Base-by-base conservation (phyloP, 2,329 filamentous ascomycete genomes). In the Juglanconis sp. region DNA sequence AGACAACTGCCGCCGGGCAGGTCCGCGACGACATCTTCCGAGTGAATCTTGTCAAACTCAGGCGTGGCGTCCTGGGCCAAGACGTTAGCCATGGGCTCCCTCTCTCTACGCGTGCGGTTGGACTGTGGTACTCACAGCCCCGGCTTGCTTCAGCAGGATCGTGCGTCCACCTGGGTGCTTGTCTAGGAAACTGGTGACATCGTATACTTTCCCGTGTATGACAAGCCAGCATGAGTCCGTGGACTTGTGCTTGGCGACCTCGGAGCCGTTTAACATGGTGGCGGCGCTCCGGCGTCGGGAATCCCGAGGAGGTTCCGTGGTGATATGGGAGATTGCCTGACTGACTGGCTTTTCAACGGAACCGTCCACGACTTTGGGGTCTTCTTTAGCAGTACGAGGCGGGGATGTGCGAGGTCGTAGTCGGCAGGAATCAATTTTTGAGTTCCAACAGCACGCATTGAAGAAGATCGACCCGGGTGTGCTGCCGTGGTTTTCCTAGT, bases 171-270 rank as follows among this genome's bases (percentile, higher is more conserved):
- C 71, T 2, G 72, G 71, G 42, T 73, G 72, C 32, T 67, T 59
- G 35, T 66, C 59, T 9, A 77, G 60, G 52, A 76, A 77, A 34
- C 67, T 65, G 9, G 74, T 76, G 46, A 76, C 71, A 63, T 77
- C 74, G 69, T 74, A 74, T 38, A 69, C 70, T 52, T 68, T 69
- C 35, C 60, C 62, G 56, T 69, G 56, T 59, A 74, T 59, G 42
- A 77, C 73, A 15, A 74, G 66, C 74, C 74, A 77, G 62, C 74
- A 77, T 6, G 73, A 75, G 31, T 71, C 66, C 13, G 59, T 59
- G 36, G 67, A 69, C 63, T 68, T 69, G 63, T 74, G 74, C 62
- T 69, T 69, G 50, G 70, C 67, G 30, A 76, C 68, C 57, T 76
- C 72, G 30, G 68, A 64, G 17, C 72, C 72, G 47, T 65, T 66